Percentiles rank a stretch among this genome's conserved stretches.
These are phyloP conservation scores for Bjerkandera adusta DNA, from an alignment of 1,284 basidiomycete species.

Conservation along the genomic window DNA sequence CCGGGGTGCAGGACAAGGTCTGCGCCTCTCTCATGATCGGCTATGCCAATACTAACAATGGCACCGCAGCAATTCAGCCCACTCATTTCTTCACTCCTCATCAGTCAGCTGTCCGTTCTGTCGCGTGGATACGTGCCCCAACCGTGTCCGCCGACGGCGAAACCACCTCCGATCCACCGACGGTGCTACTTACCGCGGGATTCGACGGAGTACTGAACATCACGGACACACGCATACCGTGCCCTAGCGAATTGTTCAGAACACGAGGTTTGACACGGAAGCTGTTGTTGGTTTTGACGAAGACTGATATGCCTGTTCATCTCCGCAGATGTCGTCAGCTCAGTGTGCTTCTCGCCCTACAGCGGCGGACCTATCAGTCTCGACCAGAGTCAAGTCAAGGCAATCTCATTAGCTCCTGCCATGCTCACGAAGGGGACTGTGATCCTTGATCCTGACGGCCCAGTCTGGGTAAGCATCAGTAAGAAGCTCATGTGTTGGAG, in stretches of 20 bases:
- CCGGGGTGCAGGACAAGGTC: constrained; percentile 1
- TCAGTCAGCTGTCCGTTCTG: constrained; percentile 73
- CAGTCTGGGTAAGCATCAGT: constrained; percentile 66
- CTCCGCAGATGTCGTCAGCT: constrained; percentile 64
- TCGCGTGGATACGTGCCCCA: constrained; percentile 73
- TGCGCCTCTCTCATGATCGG: no score
- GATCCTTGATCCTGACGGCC: constrained; percentile 70
- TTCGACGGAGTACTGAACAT: constrained; percentile 76
- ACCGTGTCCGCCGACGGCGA: constrained; percentile 46
- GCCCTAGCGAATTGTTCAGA: constrained; percentile 64
- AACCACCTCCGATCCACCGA: constrained; percentile 54
- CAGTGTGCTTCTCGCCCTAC: constrained; percentile 63
- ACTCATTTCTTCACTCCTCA: constrained; percentile 72
- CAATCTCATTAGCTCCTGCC: constrained; percentile 64
- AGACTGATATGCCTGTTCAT: neutral
- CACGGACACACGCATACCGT: constrained; percentile 70
- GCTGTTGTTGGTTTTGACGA: neutral
- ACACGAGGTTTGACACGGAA: constrained; percentile 54
- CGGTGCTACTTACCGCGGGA: constrained; percentile 69
- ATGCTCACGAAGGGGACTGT: constrained; percentile 75
- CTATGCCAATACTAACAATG: neutral
- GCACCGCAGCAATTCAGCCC: constrained; percentile 47
- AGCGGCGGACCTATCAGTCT: constrained; percentile 67
- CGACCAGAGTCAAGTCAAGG: constrained; percentile 79
- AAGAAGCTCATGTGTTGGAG: neutral